phyloP scores from a whole-genome alignment of 2,329 filamentous ascomycete species.

The Xylaria polymorpha region DNA sequence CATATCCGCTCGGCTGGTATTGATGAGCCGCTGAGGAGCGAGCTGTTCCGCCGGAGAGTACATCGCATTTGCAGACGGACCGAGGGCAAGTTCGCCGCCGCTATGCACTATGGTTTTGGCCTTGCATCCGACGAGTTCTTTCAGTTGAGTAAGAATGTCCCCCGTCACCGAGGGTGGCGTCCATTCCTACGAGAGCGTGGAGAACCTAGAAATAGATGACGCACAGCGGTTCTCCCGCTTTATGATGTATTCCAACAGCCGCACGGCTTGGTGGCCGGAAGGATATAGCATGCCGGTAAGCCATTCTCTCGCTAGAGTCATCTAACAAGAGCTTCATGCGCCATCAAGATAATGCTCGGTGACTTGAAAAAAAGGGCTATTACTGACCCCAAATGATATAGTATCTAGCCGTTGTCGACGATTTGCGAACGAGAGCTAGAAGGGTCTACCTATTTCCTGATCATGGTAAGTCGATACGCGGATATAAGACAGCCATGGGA shows the following conservation, averaged over 20 bases:
- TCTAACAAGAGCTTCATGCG: neutral
- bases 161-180: constrained; percentile 46
- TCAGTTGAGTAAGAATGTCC: constrained; percentile 43
- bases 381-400: constrained; percentile 17
- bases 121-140: constrained; percentile 46
- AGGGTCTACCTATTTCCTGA: constrained; percentile 47
- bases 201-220: constrained; percentile 39
- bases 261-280: constrained; percentile 51
- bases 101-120: constrained; percentile 46
- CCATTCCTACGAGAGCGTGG: constrained; percentile 43
- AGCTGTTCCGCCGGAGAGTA: constrained; percentile 44
- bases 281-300: constrained; percentile 44
- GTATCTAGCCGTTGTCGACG: constrained; percentile 48
- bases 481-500: constrained; percentile 49
- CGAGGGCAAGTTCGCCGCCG: constrained; percentile 45
- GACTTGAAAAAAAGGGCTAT: neutral
- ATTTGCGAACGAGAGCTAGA: constrained; percentile 47
- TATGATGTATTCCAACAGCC: constrained; percentile 48
- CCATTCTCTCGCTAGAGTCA: neutral
- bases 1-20: constrained; percentile 40
- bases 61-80: constrained; percentile 40
- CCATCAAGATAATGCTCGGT: neutral
- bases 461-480: constrained; percentile 37
- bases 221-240: constrained; percentile 43
- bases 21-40: constrained; percentile 33